Percentiles rank a stretch among this genome's conserved stretches.
Conservation (phyloP, 2,329 filamentous ascomycete species). For the Nemania diffusa region DNA sequence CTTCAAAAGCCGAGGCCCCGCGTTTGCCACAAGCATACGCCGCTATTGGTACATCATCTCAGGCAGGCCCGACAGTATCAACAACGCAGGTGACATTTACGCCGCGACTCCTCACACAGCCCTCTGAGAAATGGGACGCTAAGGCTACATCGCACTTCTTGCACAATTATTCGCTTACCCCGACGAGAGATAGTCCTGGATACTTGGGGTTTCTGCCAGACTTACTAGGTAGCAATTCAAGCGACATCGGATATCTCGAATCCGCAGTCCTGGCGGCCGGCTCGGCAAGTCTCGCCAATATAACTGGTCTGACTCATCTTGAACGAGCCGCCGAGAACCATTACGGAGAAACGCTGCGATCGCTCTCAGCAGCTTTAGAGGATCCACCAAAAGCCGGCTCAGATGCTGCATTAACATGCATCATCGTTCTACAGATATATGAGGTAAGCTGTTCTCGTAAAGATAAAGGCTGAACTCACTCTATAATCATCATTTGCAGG, state of each 20-base stretch:
- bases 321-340: slow-evolving; percentile 15
- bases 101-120: slow-evolving; percentile 21
- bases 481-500: slow-evolving; percentile 20
- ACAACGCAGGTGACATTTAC: not conserved
- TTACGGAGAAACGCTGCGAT: slow-evolving; percentile 24
- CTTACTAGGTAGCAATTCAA: slow-evolving; percentile 3
- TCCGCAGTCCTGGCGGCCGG: slow-evolving; percentile 31
- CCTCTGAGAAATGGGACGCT: slow-evolving; percentile 25
- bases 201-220: slow-evolving; percentile 25
- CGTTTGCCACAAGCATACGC: not conserved
- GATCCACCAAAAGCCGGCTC: slow-evolving; percentile 22
- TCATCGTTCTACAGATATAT: slow-evolving; percentile 26
- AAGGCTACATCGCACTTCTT: slow-evolving; percentile 27
- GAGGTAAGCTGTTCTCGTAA: slow-evolving; percentile 20
- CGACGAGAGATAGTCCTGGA: slow-evolving; percentile 19
- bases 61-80: not conserved
- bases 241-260: not conserved
- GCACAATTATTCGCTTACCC: slow-evolving; percentile 22
- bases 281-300: slow-evolving; percentile 29
- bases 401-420: slow-evolving; percentile 12
- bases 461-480: not conserved
- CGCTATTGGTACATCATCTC: not conserved
- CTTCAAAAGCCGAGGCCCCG: not conserved
- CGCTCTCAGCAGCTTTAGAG: slow-evolving; percentile 6
- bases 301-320: slow-evolving; percentile 21